Conservation (phyloP, 2,329 filamentous ascomycete species). For the Scedosporium aurantiacum region DNA sequence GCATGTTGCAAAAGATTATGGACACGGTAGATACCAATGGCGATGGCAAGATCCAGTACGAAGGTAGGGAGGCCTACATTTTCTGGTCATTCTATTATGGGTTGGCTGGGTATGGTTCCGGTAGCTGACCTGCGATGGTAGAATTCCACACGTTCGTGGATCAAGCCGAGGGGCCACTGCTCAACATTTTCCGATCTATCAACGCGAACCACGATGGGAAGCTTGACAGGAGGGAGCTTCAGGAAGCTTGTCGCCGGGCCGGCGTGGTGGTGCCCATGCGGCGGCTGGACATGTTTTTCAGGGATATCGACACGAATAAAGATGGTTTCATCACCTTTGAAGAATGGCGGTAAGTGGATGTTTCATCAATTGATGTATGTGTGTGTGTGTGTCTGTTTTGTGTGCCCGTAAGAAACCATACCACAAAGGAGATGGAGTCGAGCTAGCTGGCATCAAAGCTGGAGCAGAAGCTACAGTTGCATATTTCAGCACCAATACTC, state of each 20-base stretch:
- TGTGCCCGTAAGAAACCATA: neutral
- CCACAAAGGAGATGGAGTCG: no score
- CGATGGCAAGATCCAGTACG: slow-evolving; percentile 83
- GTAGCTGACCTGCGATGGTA: slow-evolving; percentile 22
- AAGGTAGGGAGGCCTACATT: slow-evolving; percentile 46
- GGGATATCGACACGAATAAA: slow-evolving; percentile 77
- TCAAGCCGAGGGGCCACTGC: slow-evolving; percentile 74
- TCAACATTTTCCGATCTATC: slow-evolving; percentile 72
- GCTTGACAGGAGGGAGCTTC: slow-evolving; percentile 77
- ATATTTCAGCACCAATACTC: no score
- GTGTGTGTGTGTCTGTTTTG: neutral
- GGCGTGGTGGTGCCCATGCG: slow-evolving; percentile 68
- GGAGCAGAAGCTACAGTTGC: no score
- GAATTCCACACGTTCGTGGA: slow-evolving; percentile 88
- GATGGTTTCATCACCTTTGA: slow-evolving; percentile 84
- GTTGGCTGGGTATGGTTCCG: neutral
- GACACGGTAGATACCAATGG: slow-evolving; percentile 73
- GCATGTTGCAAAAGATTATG: slow-evolving; percentile 71
- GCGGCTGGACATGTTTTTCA: slow-evolving; percentile 76
- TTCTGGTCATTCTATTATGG: neutral
- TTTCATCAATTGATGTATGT: neutral
- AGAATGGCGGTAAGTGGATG: slow-evolving; percentile 80
- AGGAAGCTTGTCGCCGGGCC: slow-evolving; percentile 63
- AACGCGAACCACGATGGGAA: slow-evolving; percentile 77
- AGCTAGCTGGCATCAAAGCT: no score